These are phyloP conservation scores for Tephrocybe rancida DNA, from an alignment of 768 basidiomycete species.

Conservation along the genomic window DNA sequence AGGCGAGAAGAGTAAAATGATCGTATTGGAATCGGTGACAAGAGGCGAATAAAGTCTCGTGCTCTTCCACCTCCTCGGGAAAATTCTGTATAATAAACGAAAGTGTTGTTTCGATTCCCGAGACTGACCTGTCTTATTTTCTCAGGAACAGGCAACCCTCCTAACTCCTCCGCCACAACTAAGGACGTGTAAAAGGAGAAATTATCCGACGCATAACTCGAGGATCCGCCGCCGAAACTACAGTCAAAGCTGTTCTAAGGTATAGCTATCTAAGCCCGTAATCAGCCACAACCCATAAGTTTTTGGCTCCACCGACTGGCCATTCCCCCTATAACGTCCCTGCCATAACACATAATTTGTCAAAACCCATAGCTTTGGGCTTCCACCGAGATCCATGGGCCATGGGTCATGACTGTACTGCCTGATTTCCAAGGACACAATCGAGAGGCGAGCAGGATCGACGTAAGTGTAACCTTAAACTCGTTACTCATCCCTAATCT, in stretches of 20 bases:
- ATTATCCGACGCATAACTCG: constrained; percentile 54
- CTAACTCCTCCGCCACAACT: constrained; percentile 51
- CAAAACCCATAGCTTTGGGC: too few species aligned
- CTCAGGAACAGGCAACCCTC: constrained; percentile 76
- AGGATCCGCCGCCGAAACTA: constrained; percentile 58
- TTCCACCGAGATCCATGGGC: too few species aligned
- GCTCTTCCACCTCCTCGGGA: constrained; percentile 92
- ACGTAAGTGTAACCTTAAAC: constrained; percentile 43
- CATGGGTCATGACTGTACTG: constrained; percentile 62
- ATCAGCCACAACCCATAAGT: too few species aligned
- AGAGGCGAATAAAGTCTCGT: constrained; percentile 83
- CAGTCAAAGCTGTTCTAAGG: too few species aligned
- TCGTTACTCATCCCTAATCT: background rate
- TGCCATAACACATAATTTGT: too few species aligned
- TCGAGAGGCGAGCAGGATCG: constrained; percentile 71
- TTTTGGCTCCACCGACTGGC: too few species aligned
- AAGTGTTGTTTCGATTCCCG: constrained; percentile 20
- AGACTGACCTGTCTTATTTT: constrained; percentile 6
- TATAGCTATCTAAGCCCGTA: too few species aligned
- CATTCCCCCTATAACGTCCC: too few species aligned
- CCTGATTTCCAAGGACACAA: constrained; percentile 59
- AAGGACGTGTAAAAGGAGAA: constrained; percentile 68
- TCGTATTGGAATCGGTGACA: constrained; percentile 73
- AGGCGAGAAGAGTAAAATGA: constrained; percentile 25
- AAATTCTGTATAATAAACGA: constrained; percentile 96